phyloP scores from a whole-genome alignment of 1,284 basidiomycete genomes.

The Sanghuangporus weigelae region DNA sequence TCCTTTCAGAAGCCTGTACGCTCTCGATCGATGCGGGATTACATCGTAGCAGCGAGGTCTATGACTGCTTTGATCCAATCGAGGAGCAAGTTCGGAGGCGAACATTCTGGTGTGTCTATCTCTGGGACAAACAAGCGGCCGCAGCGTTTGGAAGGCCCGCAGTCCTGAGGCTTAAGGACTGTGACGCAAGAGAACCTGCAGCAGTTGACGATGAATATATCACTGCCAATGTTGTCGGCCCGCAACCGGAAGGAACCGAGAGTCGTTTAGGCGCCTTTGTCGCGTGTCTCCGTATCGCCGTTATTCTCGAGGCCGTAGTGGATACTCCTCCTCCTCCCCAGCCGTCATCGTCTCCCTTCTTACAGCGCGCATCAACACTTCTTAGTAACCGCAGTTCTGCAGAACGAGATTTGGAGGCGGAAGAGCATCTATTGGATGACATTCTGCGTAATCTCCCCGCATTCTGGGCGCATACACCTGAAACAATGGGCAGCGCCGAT shows the following conservation, averaged over 20 bases:
- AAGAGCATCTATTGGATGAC: slow-evolving; percentile 76
- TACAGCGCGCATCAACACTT: slow-evolving; percentile 51
- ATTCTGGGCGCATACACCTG: slow-evolving; percentile 75
- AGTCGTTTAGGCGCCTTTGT: slow-evolving; percentile 80
- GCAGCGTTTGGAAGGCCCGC: slow-evolving; percentile 86
- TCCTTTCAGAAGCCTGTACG: slow-evolving; percentile 80
- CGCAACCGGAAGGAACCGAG: slow-evolving; percentile 64
- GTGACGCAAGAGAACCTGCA: slow-evolving; percentile 79
- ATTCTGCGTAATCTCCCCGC: slow-evolving; percentile 65
- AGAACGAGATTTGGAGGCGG: slow-evolving; percentile 65
- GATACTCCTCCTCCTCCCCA: slow-evolving; percentile 65
- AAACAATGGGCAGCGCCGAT: slow-evolving; percentile 80
- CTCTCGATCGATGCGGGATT: slow-evolving; percentile 82
- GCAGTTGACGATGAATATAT: slow-evolving; percentile 88
- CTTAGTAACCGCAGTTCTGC: slow-evolving; percentile 44
- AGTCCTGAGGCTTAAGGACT: slow-evolving; percentile 78
- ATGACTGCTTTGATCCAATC: slow-evolving; percentile 82
- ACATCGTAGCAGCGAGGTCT: slow-evolving; percentile 82
- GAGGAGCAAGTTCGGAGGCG: slow-evolving; percentile 86
- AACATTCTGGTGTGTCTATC: slow-evolving; percentile 91
- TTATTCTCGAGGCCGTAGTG: slow-evolving; percentile 77
- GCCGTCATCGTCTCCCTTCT: slow-evolving; percentile 49
- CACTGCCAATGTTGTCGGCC: slow-evolving; percentile 61
- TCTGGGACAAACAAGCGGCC: slow-evolving; percentile 86
- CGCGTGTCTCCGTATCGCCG: slow-evolving; percentile 66